phyloP scores from a whole-genome alignment of 1,284 basidiomycete genomes.

The Paramarasmius palmivorus region DNA sequence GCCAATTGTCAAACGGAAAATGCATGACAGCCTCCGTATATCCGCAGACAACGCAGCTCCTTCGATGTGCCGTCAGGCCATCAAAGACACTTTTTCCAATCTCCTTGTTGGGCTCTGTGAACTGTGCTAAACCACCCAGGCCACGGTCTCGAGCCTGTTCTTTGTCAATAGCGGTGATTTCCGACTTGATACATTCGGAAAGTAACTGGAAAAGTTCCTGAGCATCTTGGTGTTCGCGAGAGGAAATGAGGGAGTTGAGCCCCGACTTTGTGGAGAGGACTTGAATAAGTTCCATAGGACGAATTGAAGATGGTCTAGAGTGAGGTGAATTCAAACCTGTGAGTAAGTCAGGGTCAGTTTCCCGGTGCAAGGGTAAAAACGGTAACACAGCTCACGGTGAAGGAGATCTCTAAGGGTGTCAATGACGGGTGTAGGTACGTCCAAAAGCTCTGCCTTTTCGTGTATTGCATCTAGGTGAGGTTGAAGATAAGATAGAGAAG shows the following conservation, averaged over 20 bases:
- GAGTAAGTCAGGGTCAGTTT: conserved; percentile 3
- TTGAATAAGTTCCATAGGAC: conserved; percentile 70
- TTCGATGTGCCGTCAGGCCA: conserved; percentile 78
- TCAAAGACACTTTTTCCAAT: conserved; percentile 74
- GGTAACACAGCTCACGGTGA: conserved; percentile 44
- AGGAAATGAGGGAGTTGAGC: conserved; percentile 70
- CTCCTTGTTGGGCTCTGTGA: conserved; percentile 36
- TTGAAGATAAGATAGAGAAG: conserved; percentile 78
- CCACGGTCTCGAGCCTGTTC: conserved; percentile 70
- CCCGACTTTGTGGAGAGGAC: conserved; percentile 64
- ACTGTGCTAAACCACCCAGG: conserved; percentile 49
- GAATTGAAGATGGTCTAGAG: conserved; percentile 56
- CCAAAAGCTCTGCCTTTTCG: conserved; percentile 69
- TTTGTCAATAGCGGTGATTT: conserved; percentile 64
- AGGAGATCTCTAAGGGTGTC: conserved; percentile 75
- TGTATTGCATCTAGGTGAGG: conserved; percentile 75
- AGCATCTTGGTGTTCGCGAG: conserved; percentile 91
- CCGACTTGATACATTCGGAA: conserved; percentile 84
- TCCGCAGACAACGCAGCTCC: conserved; percentile 80
- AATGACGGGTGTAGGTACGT: conserved; percentile 81
- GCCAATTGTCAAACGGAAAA: conserved; percentile 82
- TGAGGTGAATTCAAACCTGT: conserved; percentile 75
- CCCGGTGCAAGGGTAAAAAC: conserved; percentile 8
- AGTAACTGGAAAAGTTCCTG: conserved; percentile 94
- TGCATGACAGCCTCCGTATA: conserved; percentile 91